These are phyloP conservation scores for Diplodia intermedia DNA, from an alignment of 2,329 filamentous ascomycete species.

Conservation along the genomic window DNA sequence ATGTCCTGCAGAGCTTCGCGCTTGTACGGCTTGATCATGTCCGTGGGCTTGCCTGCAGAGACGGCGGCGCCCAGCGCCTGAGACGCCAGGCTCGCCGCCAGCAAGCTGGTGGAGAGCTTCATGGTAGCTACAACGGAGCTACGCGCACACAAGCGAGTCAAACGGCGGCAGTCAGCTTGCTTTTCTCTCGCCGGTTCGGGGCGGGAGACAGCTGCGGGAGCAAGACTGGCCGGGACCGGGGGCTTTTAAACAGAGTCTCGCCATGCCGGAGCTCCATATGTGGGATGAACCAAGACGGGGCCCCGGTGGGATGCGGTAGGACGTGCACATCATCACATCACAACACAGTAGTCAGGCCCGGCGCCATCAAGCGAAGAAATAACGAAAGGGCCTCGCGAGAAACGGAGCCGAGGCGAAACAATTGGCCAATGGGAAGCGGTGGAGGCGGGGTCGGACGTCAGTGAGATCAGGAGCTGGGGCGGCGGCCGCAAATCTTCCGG, in stretches of 20 bases:
- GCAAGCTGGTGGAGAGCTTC: constrained; percentile 33
- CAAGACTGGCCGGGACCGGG: neutral
- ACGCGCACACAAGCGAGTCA: neutral
- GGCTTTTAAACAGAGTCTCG: constrained; percentile 2
- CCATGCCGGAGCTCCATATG: neutral
- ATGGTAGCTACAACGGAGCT: constrained; percentile 14
- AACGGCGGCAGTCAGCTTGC: neutral
- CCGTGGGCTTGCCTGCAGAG: constrained; percentile 55
- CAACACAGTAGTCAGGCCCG: constrained; percentile 14
- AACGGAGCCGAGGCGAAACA: constrained; percentile 25
- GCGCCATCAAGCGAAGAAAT: neutral
- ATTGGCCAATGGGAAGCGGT: constrained; percentile 16
- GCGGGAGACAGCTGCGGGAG: neutral
- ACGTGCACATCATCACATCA: constrained; percentile 17
- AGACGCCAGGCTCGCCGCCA: constrained; percentile 51
- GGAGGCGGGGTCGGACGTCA: neutral
- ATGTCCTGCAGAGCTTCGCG: constrained; percentile 62
- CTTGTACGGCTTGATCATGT: constrained; percentile 58
- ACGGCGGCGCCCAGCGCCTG: constrained; percentile 57
- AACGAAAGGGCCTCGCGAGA: constrained; percentile 12
- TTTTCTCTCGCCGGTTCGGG: neutral
- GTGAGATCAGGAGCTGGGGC: constrained; percentile 12
- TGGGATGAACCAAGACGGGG: neutral
- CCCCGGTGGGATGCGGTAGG: constrained; percentile 21
- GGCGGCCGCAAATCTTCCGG: constrained; percentile 26